Evolutionary conservation across 495 filamentous ascomycete genomes (phyloP), one percentile per base, ranked within the genome.

Genomic region (Hypoxylon trugodes): DNA sequence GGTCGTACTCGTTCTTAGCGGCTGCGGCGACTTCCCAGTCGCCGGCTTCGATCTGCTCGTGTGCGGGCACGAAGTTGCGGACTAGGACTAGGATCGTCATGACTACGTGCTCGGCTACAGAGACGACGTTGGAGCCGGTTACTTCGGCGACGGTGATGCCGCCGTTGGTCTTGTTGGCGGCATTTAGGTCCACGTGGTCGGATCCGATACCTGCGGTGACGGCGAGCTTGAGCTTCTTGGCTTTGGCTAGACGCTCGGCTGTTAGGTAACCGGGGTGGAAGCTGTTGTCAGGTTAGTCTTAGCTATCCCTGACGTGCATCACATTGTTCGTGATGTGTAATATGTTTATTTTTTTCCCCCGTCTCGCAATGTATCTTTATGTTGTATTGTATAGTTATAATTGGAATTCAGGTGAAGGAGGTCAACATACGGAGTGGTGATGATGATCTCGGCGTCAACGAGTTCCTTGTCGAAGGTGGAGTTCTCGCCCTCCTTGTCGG

Each of bases 181-280:
- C 94, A 74, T 97, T 87, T 35, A 98, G 87, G 81, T 98, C 95
- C 72, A 98, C 89, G 78, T 98, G 95, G 79, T 98, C 95, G 36
- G 94, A 97, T 54, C 95, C 95, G 74, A 98, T 96, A 82, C 95
- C 95, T 62, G 95, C 95, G 36, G 95, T 98, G 77, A 98, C 77
- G 69, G 94, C 94, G 53, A 96, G 82, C 86, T 97, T 98, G 70
- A 98, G 90, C 32, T 98, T 97, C 90, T 98, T 97, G 61, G 95
- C 95, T 82, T 95, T 96, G 65, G 91, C 91, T 60, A 98, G 87
- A 71, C 95, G 93, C 77, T 98, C 95, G 37, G 92, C 92, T 46
- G 91, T 97, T 41, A 98, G 89, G 84, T 98, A 98, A 61, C 93
- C 95, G 43, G 95, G 95, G 82, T 98, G 95, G 89, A 98, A 98